Conservation (phyloP, 805 yeast genomes). For the Saccharomycopsis fibuligera region DNA sequence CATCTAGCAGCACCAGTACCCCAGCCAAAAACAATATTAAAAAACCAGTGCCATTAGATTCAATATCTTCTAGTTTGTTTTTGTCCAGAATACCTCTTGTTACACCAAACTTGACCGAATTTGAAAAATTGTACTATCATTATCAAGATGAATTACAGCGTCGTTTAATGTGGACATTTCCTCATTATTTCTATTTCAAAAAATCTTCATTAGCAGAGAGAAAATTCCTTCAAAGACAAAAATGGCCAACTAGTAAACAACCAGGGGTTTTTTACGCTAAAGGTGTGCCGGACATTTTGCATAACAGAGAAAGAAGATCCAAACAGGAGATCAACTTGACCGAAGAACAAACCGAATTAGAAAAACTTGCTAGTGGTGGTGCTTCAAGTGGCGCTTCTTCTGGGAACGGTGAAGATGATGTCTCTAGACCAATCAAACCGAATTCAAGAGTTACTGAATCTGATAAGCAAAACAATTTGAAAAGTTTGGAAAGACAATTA, state of each 20-base stretch:
- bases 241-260: slow-evolving; percentile 63
- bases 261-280: slow-evolving; percentile 73
- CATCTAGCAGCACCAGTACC: neutral
- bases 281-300: slow-evolving; percentile 82
- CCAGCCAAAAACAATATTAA: too few species aligned
- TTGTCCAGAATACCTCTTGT: slow-evolving; percentile 74
- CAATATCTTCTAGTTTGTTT: slow-evolving; percentile 7
- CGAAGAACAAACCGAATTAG: slow-evolving; percentile 31
- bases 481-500: slow-evolving; percentile 72
- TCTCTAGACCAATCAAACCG: slow-evolving; percentile 61
- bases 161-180: slow-evolving; percentile 96
- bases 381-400: slow-evolving; percentile 19
- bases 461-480: slow-evolving; percentile 54
- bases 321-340: slow-evolving; percentile 70
- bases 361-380: slow-evolving; percentile 21
- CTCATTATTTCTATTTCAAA: slow-evolving; percentile 85
- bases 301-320: slow-evolving; percentile 79
- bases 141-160: slow-evolving; percentile 84
- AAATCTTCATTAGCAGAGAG: slow-evolving; percentile 87
- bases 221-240: slow-evolving; percentile 67
- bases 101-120: slow-evolving; percentile 65
- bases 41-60: neutral
- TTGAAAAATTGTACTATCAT: slow-evolving; percentile 68
- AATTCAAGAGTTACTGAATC: slow-evolving; percentile 74
- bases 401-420: slow-evolving; percentile 39